Evolutionary conservation across 2,329 filamentous ascomycete genomes (phyloP).

Genomic region (Fusarium ambrosium): DNA sequence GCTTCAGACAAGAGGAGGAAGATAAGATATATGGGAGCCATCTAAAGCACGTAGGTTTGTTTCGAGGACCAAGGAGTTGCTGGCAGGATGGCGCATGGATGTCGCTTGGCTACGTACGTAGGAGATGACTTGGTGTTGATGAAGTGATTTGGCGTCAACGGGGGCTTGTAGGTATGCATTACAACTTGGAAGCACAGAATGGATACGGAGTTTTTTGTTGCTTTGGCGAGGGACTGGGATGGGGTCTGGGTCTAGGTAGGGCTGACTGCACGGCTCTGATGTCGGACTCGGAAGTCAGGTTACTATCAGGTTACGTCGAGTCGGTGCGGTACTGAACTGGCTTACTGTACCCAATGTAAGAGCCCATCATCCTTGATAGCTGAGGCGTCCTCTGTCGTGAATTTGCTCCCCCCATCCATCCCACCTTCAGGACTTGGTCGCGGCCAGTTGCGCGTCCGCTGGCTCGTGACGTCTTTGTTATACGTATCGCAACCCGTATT

Average conservation of each 20-base stretch:
- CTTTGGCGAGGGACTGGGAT: not conserved
- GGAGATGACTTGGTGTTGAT: conserved; percentile 23
- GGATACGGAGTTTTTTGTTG: conserved; percentile 18
- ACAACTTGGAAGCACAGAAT: conserved; percentile 18
- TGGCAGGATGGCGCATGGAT: conserved; percentile 31
- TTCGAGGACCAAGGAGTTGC: conserved; percentile 33
- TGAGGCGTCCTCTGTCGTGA: not conserved
- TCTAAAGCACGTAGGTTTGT: conserved; percentile 23
- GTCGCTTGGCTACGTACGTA: conserved; percentile 16
- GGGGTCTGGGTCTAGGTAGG: not conserved
- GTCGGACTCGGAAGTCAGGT: not conserved
- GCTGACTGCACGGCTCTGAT: not conserved
- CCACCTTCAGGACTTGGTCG: not conserved
- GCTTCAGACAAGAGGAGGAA: not conserved
- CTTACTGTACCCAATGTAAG: not conserved
- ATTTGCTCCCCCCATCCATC: not conserved
- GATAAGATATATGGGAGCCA: conserved; percentile 6
- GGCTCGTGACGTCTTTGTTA: conserved; percentile 13
- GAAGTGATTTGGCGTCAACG: conserved; percentile 18
- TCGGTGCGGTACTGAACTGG: not conserved
- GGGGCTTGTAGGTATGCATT: not conserved
- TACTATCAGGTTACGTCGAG: not conserved
- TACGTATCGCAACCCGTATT: not conserved
- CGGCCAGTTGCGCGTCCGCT: conserved; percentile 10
- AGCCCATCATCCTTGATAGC: not conserved